These are phyloP conservation scores for Pseudotsuga menziesii DNA, from an alignment of 75 land plant species.

Conservation along the genomic window DNA sequence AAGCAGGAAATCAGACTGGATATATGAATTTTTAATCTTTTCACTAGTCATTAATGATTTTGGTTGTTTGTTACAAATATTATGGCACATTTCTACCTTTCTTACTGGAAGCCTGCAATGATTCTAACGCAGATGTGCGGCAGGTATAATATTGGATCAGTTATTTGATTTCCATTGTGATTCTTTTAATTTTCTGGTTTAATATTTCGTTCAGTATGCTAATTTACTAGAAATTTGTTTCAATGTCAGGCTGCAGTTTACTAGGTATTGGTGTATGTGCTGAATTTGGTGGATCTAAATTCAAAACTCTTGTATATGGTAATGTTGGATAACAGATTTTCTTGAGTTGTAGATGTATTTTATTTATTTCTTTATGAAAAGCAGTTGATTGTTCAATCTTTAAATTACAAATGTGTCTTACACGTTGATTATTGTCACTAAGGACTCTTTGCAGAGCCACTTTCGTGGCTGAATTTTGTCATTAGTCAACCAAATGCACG, in stretches of 20 bases:
- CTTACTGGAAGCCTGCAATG: conserved; percentile 75
- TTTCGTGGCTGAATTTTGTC: conserved; percentile 60
- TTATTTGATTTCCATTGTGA: neutral
- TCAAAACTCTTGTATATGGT: conserved; percentile 83
- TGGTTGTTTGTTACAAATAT: conserved; percentile 38
- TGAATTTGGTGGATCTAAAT: conserved; percentile 72
- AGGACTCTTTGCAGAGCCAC: conserved; percentile 55
- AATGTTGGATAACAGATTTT: neutral
- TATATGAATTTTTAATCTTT: neutral
- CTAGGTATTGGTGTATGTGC: conserved; percentile 93
- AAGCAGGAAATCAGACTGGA: neutral
- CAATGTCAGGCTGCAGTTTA: conserved; percentile 76
- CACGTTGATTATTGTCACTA: neutral
- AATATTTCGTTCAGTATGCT: neutral
- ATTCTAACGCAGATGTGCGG: conserved; percentile 68
- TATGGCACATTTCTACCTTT: conserved; percentile 87
- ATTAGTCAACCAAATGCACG: conserved; percentile 70
- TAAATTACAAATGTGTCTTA: neutral
- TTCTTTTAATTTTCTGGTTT: neutral
- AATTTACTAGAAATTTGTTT: conserved; percentile 1
- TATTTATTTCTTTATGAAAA: neutral
- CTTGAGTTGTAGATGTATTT: neutral
- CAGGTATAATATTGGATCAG: conserved; percentile 38
- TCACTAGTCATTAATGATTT: neutral
- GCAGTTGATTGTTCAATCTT: neutral